These are phyloP conservation scores for Scleroderma citrinum DNA, from an alignment of 768 basidiomycete species.

Conservation along the genomic window DNA sequence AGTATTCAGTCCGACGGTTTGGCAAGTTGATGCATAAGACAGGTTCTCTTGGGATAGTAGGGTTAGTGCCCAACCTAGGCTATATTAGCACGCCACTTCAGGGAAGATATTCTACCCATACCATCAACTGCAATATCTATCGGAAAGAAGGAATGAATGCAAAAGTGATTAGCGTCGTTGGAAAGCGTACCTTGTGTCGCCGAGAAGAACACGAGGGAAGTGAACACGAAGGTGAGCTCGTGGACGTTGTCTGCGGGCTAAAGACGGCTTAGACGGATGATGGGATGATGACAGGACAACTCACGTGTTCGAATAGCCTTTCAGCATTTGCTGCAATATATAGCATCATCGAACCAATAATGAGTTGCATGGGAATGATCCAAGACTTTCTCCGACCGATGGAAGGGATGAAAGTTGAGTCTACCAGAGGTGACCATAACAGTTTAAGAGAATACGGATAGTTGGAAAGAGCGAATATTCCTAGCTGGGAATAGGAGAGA, in stretches of 20 bases:
- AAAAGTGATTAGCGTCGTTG: background rate
- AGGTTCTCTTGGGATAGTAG: slow-evolving; percentile 88
- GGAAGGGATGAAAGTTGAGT: slow-evolving; percentile 76
- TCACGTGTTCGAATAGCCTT: slow-evolving; percentile 71
- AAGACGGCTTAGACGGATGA: slow-evolving; percentile 5
- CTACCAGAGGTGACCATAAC: slow-evolving; percentile 96
- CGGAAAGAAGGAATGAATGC: slow-evolving; percentile 11
- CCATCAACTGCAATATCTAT: slow-evolving; percentile 97
- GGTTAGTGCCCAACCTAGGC: slow-evolving; percentile 71
- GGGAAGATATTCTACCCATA: slow-evolving; percentile 36
- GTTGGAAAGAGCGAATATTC: slow-evolving; percentile 85
- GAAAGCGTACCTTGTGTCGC: slow-evolving; percentile 82
- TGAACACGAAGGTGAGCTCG: slow-evolving; percentile 79
- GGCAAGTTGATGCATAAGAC: slow-evolving; percentile 96
- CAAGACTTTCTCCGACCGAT: slow-evolving; percentile 96
- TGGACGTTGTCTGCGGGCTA: slow-evolving; percentile 79
- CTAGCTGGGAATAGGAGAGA: slow-evolving; percentile 94
- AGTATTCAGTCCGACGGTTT: slow-evolving; percentile 94
- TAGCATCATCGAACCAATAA: slow-evolving; percentile 81
- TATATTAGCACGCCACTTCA: slow-evolving; percentile 24
- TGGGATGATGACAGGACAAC: slow-evolving; percentile 11
- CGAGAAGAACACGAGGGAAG: slow-evolving; percentile 86
- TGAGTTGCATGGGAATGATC: slow-evolving; percentile 96
- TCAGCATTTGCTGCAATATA: slow-evolving; percentile 72
- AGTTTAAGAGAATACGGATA: slow-evolving; percentile 97